Evolutionary conservation across 768 basidiomycete genomes (phyloP).

Genomic region (Melanogaster broomeanus): DNA sequence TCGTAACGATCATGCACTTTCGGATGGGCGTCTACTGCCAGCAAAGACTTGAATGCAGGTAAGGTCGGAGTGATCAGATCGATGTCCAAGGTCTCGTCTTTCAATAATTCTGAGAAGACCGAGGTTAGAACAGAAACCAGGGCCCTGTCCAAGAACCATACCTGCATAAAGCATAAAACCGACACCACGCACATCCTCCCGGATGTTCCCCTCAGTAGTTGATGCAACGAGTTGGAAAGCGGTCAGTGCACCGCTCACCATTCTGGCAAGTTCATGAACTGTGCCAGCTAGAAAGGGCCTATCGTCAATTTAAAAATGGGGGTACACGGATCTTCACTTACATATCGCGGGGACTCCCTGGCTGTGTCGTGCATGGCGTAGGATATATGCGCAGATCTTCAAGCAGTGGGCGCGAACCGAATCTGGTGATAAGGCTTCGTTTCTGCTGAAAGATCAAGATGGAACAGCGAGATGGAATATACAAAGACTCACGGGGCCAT

Average conservation of each 20-base stretch:
- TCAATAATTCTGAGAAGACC: conserved; percentile 62
- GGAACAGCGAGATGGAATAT: not conserved
- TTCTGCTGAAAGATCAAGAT: conserved; percentile 7
- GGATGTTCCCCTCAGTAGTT: conserved; percentile 51
- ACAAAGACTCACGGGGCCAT: conserved; percentile 18
- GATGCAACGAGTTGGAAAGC: conserved; percentile 62
- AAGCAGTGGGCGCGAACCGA: conserved; percentile 65
- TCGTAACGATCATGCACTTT: conserved; percentile 55
- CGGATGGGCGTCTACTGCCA: conserved; percentile 49
- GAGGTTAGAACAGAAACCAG: not conserved
- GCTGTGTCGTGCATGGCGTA: conserved; percentile 70
- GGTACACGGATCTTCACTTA: conserved; percentile 27
- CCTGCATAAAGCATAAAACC: conserved; percentile 80
- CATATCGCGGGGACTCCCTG: conserved; percentile 53
- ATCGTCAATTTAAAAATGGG: not conserved
- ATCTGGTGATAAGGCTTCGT: conserved; percentile 35
- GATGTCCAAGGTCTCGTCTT: conserved; percentile 79
- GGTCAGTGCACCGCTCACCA: conserved; percentile 65
- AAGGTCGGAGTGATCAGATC: conserved; percentile 83
- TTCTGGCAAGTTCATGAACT: conserved; percentile 54
- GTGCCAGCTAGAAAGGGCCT: conserved; percentile 46
- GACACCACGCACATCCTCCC: conserved; percentile 79
- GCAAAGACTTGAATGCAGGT: conserved; percentile 73
- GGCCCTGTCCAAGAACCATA: conserved; percentile 26
- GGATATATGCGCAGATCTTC: conserved; percentile 77